phyloP scores from a whole-genome alignment of 306 rosid genomes.

The Cucurbita pepo region DNA sequence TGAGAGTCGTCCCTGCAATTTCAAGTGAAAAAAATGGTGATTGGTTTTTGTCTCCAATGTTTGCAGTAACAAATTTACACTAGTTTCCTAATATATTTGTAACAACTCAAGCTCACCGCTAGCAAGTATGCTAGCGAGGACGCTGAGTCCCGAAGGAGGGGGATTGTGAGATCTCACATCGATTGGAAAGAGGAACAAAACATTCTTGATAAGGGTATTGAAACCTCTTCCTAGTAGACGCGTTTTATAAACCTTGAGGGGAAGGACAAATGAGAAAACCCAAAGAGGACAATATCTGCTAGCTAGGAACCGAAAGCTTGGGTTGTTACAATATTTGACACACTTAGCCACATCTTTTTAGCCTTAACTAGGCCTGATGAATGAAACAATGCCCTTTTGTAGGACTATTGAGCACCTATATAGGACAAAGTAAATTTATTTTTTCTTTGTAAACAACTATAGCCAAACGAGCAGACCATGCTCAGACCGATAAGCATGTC shows the following conservation, averaged over 20 bases:
- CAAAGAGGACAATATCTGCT: too few species aligned
- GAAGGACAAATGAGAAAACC: too few species aligned
- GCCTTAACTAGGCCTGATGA: background rate
- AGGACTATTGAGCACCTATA: background rate
- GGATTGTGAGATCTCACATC: too few species aligned
- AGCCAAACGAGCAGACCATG: background rate
- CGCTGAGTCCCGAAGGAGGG: too few species aligned
- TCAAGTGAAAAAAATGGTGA: constrained; percentile 11
- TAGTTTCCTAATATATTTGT: background rate
- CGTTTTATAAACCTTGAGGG: too few species aligned
- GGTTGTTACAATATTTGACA: background rate
- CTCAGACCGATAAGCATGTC: background rate
- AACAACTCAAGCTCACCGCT: too few species aligned
- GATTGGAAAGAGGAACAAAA: too few species aligned
- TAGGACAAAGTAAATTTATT: background rate
- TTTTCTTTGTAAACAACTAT: background rate
- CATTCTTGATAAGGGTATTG: too few species aligned
- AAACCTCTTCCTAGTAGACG: too few species aligned
- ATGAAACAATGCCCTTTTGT: background rate
- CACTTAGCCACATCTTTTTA: background rate
- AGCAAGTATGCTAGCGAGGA: too few species aligned
- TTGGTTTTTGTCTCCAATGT: background rate
- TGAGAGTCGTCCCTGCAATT: constrained; percentile 69
- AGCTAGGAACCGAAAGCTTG: too few species aligned
- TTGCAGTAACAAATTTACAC: background rate